Conservation (phyloP, 2,329 filamentous ascomycete genomes). For the Sphaerulina musiva region DNA sequence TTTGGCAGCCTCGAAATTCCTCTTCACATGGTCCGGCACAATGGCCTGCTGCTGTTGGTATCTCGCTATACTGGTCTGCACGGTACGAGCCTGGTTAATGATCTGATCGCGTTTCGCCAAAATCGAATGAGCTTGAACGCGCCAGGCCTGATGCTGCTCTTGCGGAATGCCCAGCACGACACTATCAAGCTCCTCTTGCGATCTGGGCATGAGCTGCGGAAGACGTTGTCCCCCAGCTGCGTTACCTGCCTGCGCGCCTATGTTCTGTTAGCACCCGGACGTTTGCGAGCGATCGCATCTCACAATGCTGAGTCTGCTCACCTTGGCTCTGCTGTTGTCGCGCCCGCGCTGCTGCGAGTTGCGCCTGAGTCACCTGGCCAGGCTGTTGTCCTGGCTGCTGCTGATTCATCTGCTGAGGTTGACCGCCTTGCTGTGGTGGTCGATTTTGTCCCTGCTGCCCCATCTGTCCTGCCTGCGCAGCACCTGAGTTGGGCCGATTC, state of each 20-base stretch:
- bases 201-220: conserved; percentile 5
- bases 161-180: conserved; percentile 6
- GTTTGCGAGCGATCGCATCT: neutral
- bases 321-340: conserved; percentile 13
- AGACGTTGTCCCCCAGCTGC: conserved; percentile 3
- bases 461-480: conserved; percentile 12
- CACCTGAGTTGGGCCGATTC: conserved; percentile 19
- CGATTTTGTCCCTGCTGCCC: conserved; percentile 13
- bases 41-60: conserved; percentile 9
- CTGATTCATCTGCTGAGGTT: conserved; percentile 10
- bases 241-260: conserved; percentile 4
- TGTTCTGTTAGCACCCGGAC: neutral
- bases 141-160: conserved; percentile 14
- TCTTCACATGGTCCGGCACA: conserved; percentile 8
- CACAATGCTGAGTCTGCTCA: neutral
- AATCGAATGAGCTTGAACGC: conserved; percentile 10
- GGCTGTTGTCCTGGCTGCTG: conserved; percentile 5
- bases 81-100: conserved; percentile 8
- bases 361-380: conserved; percentile 9
- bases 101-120: conserved; percentile 15
- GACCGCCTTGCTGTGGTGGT: conserved; percentile 16
- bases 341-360: conserved; percentile 7
- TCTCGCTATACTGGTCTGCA: conserved; percentile 11
- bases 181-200: conserved; percentile 13
- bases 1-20: conserved; percentile 15